These are phyloP conservation scores for Verticillium klebahnii DNA, from an alignment of 2,329 filamentous ascomycete genomes.

Conservation along the genomic window DNA sequence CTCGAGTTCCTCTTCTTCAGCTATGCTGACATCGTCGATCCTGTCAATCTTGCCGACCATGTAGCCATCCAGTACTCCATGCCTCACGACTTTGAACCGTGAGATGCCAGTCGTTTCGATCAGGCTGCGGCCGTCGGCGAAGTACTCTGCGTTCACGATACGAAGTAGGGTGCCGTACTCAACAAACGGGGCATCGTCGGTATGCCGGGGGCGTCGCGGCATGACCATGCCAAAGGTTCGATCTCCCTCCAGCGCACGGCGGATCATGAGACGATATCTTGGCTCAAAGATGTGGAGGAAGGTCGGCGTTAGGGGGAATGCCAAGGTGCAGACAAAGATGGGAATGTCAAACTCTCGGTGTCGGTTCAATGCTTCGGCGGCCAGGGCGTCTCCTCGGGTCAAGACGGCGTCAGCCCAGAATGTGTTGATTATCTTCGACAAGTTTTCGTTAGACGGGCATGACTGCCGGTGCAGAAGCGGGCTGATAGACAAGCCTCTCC, in stretches of 20 bases:
- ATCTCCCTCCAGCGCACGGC: constrained; percentile 67
- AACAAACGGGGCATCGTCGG: constrained; percentile 45
- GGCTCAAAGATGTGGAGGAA: constrained; percentile 91
- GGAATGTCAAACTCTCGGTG: constrained; percentile 58
- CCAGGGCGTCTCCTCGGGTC: constrained; percentile 49
- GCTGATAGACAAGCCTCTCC: constrained; percentile 54
- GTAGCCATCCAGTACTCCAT: constrained; percentile 70
- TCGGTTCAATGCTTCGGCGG: constrained; percentile 52
- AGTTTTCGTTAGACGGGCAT: constrained; percentile 54
- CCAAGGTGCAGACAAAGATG: constrained; percentile 76
- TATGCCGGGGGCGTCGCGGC: constrained; percentile 48
- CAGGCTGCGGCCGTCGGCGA: constrained; percentile 76
- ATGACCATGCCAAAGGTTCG: constrained; percentile 83
- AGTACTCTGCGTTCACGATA: constrained; percentile 68
- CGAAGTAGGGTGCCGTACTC: constrained; percentile 74
- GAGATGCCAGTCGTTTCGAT: constrained; percentile 74
- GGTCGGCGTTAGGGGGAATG: constrained; percentile 78
- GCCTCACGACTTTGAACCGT: constrained; percentile 67
- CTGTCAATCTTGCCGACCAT: constrained; percentile 70
- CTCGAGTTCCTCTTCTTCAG: constrained; percentile 75
- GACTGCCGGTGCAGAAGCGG: constrained; percentile 33
- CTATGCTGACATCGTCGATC: constrained; percentile 75
- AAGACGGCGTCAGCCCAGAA: constrained; percentile 67
- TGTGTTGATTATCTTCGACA: constrained; percentile 58
- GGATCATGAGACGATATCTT: constrained; percentile 86